Conservation (phyloP, 2,329 filamentous ascomycete genomes). For the Fusarium sterilihyphosum region DNA sequence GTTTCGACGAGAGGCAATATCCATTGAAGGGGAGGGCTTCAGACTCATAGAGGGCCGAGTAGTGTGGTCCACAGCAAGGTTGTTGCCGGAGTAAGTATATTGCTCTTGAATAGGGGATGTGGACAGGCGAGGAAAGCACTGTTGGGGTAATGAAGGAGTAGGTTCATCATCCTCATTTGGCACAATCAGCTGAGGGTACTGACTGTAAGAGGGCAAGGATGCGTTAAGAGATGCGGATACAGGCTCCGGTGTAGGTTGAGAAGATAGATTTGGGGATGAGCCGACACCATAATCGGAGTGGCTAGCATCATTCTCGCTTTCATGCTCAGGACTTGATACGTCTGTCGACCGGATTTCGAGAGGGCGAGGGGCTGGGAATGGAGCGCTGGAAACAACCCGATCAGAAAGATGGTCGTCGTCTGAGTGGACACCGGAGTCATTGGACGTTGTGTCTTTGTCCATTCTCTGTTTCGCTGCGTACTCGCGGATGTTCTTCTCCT, state of each 20-base stretch:
- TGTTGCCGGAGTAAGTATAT: constrained; percentile 30
- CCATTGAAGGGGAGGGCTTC: constrained; percentile 61
- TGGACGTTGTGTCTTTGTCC: constrained; percentile 47
- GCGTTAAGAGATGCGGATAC: constrained; percentile 9
- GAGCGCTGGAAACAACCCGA: constrained; percentile 54
- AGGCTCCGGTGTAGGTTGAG: constrained; percentile 35
- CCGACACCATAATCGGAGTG: constrained; percentile 40
- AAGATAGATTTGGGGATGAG: constrained; percentile 36
- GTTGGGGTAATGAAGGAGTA: constrained; percentile 36
- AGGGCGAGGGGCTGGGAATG: constrained; percentile 48
- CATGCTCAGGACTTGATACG: constrained; percentile 37
- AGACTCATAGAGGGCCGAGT: constrained; percentile 45
- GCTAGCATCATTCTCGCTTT: constrained; percentile 42
- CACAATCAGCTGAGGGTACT: constrained; percentile 41
- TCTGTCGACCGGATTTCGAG: constrained; percentile 12
- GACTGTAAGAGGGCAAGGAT: constrained; percentile 25
- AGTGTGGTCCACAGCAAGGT: constrained; percentile 24
- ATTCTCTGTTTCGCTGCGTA: constrained; percentile 52
- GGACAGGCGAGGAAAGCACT: constrained; percentile 36
- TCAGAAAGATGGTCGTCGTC: constrained; percentile 47
- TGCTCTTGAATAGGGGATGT: constrained; percentile 33
- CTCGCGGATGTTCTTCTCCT: constrained; percentile 64
- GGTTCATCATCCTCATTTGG: constrained; percentile 36
- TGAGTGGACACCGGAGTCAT: constrained; percentile 40
- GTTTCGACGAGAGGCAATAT: constrained; percentile 65